phyloP scores from a whole-genome alignment of 352 stramenopile species.

The Thalassiosira livingstoniorum region DNA sequence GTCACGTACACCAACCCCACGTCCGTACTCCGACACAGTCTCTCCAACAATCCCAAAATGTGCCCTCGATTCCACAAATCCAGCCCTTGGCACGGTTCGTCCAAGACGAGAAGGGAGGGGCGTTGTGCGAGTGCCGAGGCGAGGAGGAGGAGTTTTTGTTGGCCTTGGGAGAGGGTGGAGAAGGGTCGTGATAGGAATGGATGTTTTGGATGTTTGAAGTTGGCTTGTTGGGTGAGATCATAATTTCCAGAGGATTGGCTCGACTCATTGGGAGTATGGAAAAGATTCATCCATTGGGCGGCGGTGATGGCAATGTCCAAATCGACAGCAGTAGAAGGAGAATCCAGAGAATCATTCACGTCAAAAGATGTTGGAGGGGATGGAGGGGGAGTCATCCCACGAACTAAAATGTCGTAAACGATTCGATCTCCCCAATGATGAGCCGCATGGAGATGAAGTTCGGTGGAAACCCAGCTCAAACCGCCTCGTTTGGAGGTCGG shows the following conservation, averaged over 20 bases:
- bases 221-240: neutral
- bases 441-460: conserved; percentile 89
- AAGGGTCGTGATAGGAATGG: conserved; percentile 73
- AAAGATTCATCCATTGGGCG: conserved; percentile 70
- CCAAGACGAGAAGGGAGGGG: conserved; percentile 89
- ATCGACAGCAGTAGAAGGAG: neutral
- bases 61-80: conserved; percentile 88
- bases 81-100: conserved; percentile 92
- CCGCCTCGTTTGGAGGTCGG: conserved; percentile 44
- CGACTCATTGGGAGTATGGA: conserved; percentile 4
- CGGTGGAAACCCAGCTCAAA: conserved; percentile 90
- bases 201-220: conserved; percentile 30
- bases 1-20: conserved; percentile 90
- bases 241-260: conserved; percentile 8
- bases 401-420: conserved; percentile 42
- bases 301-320: conserved; percentile 35
- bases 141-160: conserved; percentile 92
- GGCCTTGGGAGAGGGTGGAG: conserved; percentile 88
- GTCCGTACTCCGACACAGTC: conserved; percentile 81
- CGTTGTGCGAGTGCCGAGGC: conserved; percentile 86
- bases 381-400: neutral
- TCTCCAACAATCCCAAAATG: conserved; percentile 87
- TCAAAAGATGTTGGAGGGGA: neutral
- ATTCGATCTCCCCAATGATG: conserved; percentile 54
- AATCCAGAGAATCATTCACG: too few species aligned